Evolutionary conservation across 2,329 filamentous ascomycete genomes (phyloP).

Genomic region (Aurifilum marmelostoma): DNA sequence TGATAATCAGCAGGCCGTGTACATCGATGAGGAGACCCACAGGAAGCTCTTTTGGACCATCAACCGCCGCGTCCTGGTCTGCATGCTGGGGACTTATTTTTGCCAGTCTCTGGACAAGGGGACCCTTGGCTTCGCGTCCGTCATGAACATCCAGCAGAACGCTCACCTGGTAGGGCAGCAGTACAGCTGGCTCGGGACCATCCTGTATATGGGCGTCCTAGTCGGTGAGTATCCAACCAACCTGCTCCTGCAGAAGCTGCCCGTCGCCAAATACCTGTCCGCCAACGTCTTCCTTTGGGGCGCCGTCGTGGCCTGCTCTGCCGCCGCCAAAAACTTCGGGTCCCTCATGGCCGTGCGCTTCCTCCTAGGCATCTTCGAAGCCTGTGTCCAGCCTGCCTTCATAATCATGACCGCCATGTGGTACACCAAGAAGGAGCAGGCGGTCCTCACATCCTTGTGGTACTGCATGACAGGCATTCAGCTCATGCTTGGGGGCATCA

Average conservation of each 20-base stretch:
- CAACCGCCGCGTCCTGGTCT: conserved; percentile 54
- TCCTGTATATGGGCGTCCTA: conserved; percentile 47
- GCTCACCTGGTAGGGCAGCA: conserved; percentile 42
- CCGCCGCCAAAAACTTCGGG: conserved; percentile 43
- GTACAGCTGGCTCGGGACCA: conserved; percentile 43
- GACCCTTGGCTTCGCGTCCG: conserved; percentile 35
- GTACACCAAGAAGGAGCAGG: conserved; percentile 47
- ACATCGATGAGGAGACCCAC: conserved; percentile 57
- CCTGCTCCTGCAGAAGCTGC: conserved; percentile 43
- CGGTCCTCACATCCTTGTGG: conserved; percentile 33
- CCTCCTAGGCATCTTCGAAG: conserved; percentile 50
- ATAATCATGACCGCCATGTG: conserved; percentile 46
- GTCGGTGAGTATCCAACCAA: conserved; percentile 47
- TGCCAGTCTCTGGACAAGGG: conserved; percentile 42
- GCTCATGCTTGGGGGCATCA: conserved; percentile 38
- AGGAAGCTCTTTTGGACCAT: conserved; percentile 50
- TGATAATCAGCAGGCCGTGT: conserved; percentile 16
- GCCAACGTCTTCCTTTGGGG: conserved; percentile 49
- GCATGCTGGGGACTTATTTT: conserved; percentile 55
- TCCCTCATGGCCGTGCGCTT: conserved; percentile 46
- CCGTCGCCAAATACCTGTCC: conserved; percentile 43
- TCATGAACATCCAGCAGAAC: conserved; percentile 35
- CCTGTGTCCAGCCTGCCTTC: conserved; percentile 49
- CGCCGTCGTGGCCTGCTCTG: conserved; percentile 40
- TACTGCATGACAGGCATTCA: conserved; percentile 28